A percentile compares a stretch with the other conserved stretches of the same genome.
Evolutionary conservation across 345 rosid genomes (phyloP).

Genomic region (Lumnitzera racemosa): DNA sequence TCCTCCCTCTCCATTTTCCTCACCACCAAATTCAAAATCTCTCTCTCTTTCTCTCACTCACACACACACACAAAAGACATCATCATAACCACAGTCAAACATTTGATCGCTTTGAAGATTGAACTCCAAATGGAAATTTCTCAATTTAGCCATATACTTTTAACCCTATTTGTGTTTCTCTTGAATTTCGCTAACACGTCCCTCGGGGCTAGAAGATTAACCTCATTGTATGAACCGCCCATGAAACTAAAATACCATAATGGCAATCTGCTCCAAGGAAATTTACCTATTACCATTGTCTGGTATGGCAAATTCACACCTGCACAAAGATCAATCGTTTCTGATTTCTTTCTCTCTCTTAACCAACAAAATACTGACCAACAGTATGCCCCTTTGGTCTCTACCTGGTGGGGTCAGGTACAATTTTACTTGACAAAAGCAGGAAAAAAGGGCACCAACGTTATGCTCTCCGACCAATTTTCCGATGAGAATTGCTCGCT

Average conservation of each 20-base stretch:
- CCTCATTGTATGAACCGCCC: conserved; percentile 17
- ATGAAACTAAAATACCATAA: conserved; percentile 22
- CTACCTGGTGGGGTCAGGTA: conserved; percentile 25
- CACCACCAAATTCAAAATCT: too few relatives aligned
- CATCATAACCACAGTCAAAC: too few relatives aligned
- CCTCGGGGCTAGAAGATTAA: conserved; percentile 1
- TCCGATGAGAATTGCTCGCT: conserved; percentile 22
- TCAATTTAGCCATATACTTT: too few relatives aligned
- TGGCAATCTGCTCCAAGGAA: conserved; percentile 27
- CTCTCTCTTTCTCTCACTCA: too few relatives aligned
- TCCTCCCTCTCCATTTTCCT: too few relatives aligned
- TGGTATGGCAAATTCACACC: conserved; percentile 31
- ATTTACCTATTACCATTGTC: conserved; percentile 20
- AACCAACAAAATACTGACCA: background rate
- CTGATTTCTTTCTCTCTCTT: conserved; percentile 25
- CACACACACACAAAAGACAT: too few relatives aligned
- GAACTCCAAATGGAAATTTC: too few relatives aligned
- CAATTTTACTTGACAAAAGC: conserved; percentile 24
- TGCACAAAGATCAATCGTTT: conserved; percentile 24
- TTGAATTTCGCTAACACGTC: too few relatives aligned
- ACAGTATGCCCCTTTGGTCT: conserved; percentile 10
- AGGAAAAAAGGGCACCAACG: conserved; percentile 10
- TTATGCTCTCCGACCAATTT: conserved; percentile 13
- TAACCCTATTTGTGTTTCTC: too few relatives aligned
- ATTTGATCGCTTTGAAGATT: too few relatives aligned